phyloP scores from a whole-genome alignment of 805 yeast genomes.

The Myxozyma geophila region DNA sequence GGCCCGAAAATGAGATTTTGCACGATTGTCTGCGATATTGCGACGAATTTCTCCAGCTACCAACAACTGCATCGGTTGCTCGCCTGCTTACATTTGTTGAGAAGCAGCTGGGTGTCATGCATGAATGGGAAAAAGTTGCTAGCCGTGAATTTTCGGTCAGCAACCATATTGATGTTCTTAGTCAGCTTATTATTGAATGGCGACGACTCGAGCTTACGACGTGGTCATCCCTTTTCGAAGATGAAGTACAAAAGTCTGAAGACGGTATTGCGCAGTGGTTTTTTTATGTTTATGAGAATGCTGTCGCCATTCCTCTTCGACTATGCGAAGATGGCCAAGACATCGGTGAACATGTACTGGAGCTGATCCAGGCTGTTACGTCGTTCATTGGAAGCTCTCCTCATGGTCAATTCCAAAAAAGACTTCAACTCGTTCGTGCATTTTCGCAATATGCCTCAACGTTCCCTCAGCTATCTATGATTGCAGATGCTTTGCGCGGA shows the following conservation, averaged over 20 bases:
- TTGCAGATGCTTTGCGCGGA: conserved; percentile 56
- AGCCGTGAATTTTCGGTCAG: conserved; percentile 72
- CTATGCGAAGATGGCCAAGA: conserved; percentile 48
- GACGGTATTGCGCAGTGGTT: conserved; percentile 78
- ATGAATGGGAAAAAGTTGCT: conserved; percentile 95
- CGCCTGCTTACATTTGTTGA: conserved; percentile 80
- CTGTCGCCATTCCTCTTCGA: conserved; percentile 45
- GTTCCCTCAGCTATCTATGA: conserved; percentile 39
- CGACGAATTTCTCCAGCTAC: conserved; percentile 64
- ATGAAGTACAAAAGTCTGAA: conserved; percentile 59
- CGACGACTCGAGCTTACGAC: conserved; percentile 82
- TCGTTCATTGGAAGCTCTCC: conserved; percentile 75
- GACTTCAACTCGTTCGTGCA: conserved; percentile 66
- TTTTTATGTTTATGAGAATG: conserved; percentile 84
- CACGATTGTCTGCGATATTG: conserved; percentile 67
- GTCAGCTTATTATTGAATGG: conserved; percentile 83
- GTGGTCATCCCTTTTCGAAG: conserved; percentile 76
- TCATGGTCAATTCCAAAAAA: conserved; percentile 69
- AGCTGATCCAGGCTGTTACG: conserved; percentile 64
- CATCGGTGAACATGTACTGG: conserved; percentile 43
- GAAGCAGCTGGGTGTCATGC: conserved; percentile 76
- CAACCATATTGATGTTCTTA: conserved; percentile 58
- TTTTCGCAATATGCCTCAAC: conserved; percentile 60
- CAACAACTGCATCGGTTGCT: conserved; percentile 74
- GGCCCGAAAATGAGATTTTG: conserved; percentile 96